phyloP scores from a whole-genome alignment of 495 filamentous ascomycete genomes.

The Neurospora pannonica region DNA sequence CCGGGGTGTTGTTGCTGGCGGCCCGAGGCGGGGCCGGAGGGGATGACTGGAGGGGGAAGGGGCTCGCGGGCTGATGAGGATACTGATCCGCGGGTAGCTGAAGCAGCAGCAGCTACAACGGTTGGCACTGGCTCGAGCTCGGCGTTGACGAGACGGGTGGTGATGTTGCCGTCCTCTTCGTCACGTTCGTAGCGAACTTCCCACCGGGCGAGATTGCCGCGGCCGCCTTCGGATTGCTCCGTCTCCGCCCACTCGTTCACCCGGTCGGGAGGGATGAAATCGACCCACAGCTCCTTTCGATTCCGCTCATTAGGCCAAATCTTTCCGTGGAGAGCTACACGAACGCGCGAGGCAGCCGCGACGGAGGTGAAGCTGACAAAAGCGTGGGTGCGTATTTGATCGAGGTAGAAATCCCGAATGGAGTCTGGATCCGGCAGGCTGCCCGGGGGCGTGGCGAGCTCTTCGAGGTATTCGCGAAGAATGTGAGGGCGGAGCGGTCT shows the following conservation, averaged over 20 bases:
- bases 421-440: conserved; percentile 38
- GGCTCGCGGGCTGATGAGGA: neutral
- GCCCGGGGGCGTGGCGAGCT: conserved; percentile 53
- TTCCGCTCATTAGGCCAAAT: conserved; percentile 84
- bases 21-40: conserved; percentile 27
- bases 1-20: conserved; percentile 16
- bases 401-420: conserved; percentile 65
- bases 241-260: conserved; percentile 64
- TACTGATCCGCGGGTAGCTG: neutral
- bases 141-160: conserved; percentile 38
- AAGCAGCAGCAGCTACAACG: conserved; percentile 1
- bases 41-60: conserved; percentile 11
- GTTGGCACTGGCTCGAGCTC: conserved; percentile 24
- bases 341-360: conserved; percentile 67
- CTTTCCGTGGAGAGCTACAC: conserved; percentile 62
- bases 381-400: conserved; percentile 79
- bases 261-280: conserved; percentile 76
- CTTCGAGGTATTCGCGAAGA: conserved; percentile 57
- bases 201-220: conserved; percentile 41
- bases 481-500: conserved; percentile 61
- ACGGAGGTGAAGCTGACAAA: conserved; percentile 61
- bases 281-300: conserved; percentile 76
- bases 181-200: conserved; percentile 44
- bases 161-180: conserved; percentile 42
- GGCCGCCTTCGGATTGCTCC: conserved; percentile 47